These are phyloP conservation scores for Pichia eremophila DNA, from an alignment of 805 yeast species.

Conservation along the genomic window DNA sequence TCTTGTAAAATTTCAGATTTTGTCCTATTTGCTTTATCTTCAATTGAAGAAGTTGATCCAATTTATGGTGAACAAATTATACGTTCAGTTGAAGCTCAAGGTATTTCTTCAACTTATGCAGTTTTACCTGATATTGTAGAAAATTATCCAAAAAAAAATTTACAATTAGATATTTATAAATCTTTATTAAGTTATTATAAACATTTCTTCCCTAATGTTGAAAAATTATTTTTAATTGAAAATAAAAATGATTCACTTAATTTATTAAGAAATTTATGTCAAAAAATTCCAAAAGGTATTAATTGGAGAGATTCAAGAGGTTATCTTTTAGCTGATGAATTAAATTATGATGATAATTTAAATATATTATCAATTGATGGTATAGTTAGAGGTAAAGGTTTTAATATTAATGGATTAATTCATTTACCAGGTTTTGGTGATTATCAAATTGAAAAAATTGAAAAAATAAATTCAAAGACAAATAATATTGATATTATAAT, in stretches of 20 bases:
- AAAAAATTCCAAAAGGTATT: slow-evolving; percentile 75
- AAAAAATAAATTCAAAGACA: slow-evolving; percentile 30
- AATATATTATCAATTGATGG: slow-evolving; percentile 58
- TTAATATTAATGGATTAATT: slow-evolving; percentile 65
- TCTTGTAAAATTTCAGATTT: slow-evolving; percentile 85
- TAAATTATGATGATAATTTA: slow-evolving; percentile 26
- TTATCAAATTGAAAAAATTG: slow-evolving; percentile 63
- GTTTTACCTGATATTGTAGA: slow-evolving; percentile 65
- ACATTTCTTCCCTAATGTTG: slow-evolving; percentile 76
- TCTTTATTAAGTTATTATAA: slow-evolving; percentile 57
- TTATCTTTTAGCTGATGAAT: slow-evolving; percentile 66
- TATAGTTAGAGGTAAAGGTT: slow-evolving; percentile 76
- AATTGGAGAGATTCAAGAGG: slow-evolving; percentile 94
- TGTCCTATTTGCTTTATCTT: slow-evolving; percentile 84
- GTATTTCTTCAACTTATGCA: slow-evolving; percentile 75
- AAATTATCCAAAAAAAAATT: slow-evolving; percentile 62
- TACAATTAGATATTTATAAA: slow-evolving; percentile 60
- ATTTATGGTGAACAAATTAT: slow-evolving; percentile 81
- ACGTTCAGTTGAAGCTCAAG: slow-evolving; percentile 85
- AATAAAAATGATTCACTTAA: slow-evolving; percentile 58
- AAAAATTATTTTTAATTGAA: slow-evolving; percentile 66
- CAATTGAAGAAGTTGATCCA: slow-evolving; percentile 70
- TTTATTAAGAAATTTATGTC: slow-evolving; percentile 69
- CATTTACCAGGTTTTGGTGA: slow-evolving; percentile 91
- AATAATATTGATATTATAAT: slow-evolving; percentile 21